Percentiles rank a stretch among this genome's conserved stretches.
phyloP scores from a whole-genome alignment of 1,284 basidiomycete genomes.

The Cutaneotrichosporon arboriforme region DNA sequence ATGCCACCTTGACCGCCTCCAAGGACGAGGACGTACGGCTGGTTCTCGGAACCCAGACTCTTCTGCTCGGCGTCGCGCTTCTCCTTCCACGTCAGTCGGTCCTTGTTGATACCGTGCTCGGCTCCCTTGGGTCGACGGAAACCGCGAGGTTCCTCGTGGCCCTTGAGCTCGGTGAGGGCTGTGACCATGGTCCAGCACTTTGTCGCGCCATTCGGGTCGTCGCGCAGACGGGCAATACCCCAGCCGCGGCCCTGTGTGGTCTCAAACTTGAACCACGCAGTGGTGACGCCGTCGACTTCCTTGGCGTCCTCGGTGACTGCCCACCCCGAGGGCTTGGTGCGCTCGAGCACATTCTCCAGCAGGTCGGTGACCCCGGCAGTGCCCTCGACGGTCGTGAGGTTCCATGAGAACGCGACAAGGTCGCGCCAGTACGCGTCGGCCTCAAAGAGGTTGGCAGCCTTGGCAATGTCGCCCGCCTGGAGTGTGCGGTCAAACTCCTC shows the following conservation, averaged over 20 bases:
- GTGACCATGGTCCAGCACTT: constrained; percentile 56
- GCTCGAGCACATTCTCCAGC: constrained; percentile 6
- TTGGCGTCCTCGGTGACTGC: constrained; percentile 28
- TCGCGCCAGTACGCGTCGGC: constrained; percentile 53
- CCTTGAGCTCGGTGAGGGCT: constrained; percentile 54
- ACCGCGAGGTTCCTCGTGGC: constrained; percentile 49
- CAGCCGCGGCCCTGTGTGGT: constrained; percentile 43
- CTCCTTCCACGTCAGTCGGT: constrained; percentile 22
- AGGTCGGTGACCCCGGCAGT: constrained; percentile 28
- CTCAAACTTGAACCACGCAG: constrained; percentile 37
- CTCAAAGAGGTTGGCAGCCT: constrained; percentile 78
- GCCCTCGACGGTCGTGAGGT: constrained; percentile 58
- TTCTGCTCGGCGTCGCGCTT: constrained; percentile 29
- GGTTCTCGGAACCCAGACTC: constrained; percentile 14
- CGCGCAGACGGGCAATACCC: constrained; percentile 23
- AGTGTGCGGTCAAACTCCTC: constrained; percentile 10
- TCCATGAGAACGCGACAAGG: constrained; percentile 59
- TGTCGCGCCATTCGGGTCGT: constrained; percentile 54
- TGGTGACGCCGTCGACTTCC: constrained; percentile 16
- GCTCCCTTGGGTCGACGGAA: constrained; percentile 18
- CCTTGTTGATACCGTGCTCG: constrained; percentile 16
- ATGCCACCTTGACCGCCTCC: constrained; percentile 27
- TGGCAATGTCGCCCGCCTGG: constrained; percentile 66
- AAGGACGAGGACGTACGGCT: constrained; percentile 25
- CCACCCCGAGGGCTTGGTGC: constrained; percentile 7